Percentiles rank a stretch among this genome's conserved stretches.
Conservation (phyloP, 1,284 basidiomycete species). For the Heterobasidion occidentale region DNA sequence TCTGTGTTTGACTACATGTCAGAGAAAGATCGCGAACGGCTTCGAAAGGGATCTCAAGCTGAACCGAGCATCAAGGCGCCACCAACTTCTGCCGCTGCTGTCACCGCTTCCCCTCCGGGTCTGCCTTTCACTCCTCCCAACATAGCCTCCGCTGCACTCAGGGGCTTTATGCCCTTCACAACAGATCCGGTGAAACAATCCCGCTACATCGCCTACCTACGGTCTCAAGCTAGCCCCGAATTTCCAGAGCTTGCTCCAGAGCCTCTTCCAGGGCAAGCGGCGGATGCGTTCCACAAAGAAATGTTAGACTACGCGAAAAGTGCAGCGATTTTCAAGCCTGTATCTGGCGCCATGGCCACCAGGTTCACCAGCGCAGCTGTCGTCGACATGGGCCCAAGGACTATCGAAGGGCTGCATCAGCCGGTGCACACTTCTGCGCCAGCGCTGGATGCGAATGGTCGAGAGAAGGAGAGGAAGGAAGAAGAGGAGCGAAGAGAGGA, state of each 20-base stretch:
- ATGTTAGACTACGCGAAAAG: slow-evolving; percentile 81
- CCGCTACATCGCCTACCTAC: slow-evolving; percentile 80
- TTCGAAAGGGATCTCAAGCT: slow-evolving; percentile 44
- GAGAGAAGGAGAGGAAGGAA: slow-evolving; percentile 28
- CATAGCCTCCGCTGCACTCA: slow-evolving; percentile 80
- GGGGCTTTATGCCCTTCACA: slow-evolving; percentile 87
- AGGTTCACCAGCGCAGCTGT: slow-evolving; percentile 79
- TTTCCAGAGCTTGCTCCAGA: slow-evolving; percentile 33
- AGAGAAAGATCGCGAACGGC: slow-evolving; percentile 80
- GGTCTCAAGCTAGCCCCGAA: slow-evolving; percentile 53
- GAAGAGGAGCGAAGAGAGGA: slow-evolving; percentile 40
- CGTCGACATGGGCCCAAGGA: slow-evolving; percentile 53
- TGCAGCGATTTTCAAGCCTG: slow-evolving; percentile 87
- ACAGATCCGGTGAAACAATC: slow-evolving; percentile 74
- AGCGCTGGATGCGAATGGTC: slow-evolving; percentile 10
- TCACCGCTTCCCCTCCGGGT: slow-evolving; percentile 16
- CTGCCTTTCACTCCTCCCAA: slow-evolving; percentile 65
- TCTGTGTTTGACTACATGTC: slow-evolving; percentile 94
- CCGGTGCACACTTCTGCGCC: slow-evolving; percentile 39
- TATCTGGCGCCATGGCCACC: slow-evolving; percentile 87
- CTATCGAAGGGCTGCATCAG: slow-evolving; percentile 70
- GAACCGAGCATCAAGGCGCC: slow-evolving; percentile 7
- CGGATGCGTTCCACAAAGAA: slow-evolving; percentile 75
- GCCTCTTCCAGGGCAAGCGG: slow-evolving; percentile 47
- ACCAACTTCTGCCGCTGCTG: slow-evolving; percentile 12